Base-by-base conservation (phyloP, 805 yeast genomes). In the Lachancea nothofagi region DNA sequence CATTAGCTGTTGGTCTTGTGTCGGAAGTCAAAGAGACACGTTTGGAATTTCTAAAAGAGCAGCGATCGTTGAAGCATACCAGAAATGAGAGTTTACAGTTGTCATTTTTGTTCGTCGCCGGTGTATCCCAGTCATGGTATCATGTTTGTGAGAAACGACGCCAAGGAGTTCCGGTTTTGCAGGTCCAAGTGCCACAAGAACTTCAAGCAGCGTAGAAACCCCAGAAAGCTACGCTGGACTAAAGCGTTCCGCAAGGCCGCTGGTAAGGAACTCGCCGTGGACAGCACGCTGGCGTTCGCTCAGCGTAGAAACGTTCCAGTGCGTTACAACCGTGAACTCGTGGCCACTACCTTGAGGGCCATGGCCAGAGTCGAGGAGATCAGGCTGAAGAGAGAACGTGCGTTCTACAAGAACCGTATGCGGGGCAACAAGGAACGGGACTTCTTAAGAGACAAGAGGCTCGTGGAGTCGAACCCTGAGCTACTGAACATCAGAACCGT, bases 351-450 rank as follows among this genome's bases (percentile, higher is more conserved):
- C 13, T 75, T 93, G 66, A 82, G 77, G 70, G 97, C 96, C 33
- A 93, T 93, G 98, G 74, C 83, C 41, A 80, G 97, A 70, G 83
- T 93, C 47, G 97, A 93, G 65, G 94, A 87, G 70, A 93, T 93
- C 65, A 81, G 98, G 73, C 82, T 77, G 64, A 88, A 81, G 74
- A 83, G 98, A 72, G 98, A 93, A 68, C 77, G 95, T 62, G 97
- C 97, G 12, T 93, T 93, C 88, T 93, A 86, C 74, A 90, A 89
- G 87, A 88, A 89, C 72, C 84, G 98, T 79, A 93, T 93, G 98
- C 86, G 84, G 67, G 97, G 96, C 49, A 93, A 93, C 71, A 84
- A 80, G 67, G 96, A 84, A 53, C 78, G 79, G 64, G 83, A 84
- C 64, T 72, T 87, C 58, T 86, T 80, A 40, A 72, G 83, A 42